phyloP scores from a whole-genome alignment of 345 rosid genomes.

The Microcos paniculata region DNA sequence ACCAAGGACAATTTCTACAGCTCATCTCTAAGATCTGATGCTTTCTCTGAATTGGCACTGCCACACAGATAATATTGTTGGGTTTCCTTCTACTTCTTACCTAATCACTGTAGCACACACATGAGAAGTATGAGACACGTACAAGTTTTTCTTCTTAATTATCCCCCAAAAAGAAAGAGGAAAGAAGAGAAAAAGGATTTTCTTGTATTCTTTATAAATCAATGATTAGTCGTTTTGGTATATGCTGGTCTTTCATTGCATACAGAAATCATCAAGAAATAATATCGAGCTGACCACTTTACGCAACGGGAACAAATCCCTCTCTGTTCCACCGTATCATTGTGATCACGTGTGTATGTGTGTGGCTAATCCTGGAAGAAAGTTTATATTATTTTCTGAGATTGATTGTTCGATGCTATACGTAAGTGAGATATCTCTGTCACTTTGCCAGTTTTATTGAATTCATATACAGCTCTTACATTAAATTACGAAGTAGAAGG shows the following conservation, averaged over 20 bases:
- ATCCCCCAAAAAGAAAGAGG: no score
- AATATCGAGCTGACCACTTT: not conserved
- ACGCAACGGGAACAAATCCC: not conserved
- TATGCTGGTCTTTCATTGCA: not conserved
- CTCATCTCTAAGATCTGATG: slow-evolving; percentile 33
- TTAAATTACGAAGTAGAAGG: not conserved
- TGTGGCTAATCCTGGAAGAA: not conserved
- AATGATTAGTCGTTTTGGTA: slow-evolving; percentile 1
- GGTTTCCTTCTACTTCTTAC: slow-evolving; percentile 13
- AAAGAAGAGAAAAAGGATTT: not conserved
- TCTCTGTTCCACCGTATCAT: not conserved
- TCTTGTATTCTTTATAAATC: not conserved
- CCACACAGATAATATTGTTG: slow-evolving; percentile 12
- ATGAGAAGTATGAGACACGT: slow-evolving; percentile 12
- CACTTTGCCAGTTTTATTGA: not conserved
- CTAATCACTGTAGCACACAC: not conserved
- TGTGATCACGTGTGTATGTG: not conserved
- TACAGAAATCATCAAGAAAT: not conserved
- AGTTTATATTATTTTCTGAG: not conserved
- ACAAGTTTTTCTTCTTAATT: no score
- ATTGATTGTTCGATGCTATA: not conserved
- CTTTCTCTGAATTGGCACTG: slow-evolving; percentile 21
- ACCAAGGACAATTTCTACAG: slow-evolving; percentile 25
- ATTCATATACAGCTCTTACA: not conserved
- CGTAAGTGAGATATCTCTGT: not conserved